A percentile compares a stretch with the other conserved stretches of the same genome.
phyloP scores from a whole-genome alignment of 192 early-diverging fungal genomes.

The Podila minutissima region DNA sequence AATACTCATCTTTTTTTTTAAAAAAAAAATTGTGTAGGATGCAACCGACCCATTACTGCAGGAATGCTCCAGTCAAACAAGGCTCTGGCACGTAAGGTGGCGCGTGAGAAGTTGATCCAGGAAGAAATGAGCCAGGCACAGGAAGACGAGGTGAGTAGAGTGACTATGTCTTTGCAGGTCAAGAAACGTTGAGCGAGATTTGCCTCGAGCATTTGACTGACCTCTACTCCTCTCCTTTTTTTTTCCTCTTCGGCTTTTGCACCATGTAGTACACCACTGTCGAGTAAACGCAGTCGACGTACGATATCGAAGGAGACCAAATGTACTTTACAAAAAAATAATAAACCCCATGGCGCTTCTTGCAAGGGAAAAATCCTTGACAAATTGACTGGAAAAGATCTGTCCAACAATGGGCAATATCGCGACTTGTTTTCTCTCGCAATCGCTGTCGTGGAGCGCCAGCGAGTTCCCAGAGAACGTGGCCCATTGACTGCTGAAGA shows the following conservation, averaged over 20 bases:
- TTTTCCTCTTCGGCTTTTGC: background rate
- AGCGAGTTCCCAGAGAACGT: too few species aligned
- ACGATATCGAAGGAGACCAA: background rate
- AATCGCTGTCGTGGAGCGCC: too few species aligned
- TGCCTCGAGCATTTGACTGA: background rate
- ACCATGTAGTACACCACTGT: slow-evolving; percentile 32
- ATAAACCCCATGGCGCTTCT: background rate
- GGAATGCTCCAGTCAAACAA: slow-evolving; percentile 53
- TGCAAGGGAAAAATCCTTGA: too few species aligned
- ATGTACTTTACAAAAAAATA: background rate
- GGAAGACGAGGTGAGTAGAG: slow-evolving; percentile 26
- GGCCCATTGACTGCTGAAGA: too few species aligned
- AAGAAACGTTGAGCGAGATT: background rate
- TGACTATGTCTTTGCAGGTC: background rate
- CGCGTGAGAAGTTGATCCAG: slow-evolving; percentile 45
- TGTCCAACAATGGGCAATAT: too few species aligned
- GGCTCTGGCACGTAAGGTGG: slow-evolving; percentile 59
- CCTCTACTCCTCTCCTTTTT: too few species aligned
- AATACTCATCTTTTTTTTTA: background rate
- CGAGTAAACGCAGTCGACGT: background rate
- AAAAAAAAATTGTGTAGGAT: slow-evolving; percentile 28
- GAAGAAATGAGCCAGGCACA: slow-evolving; percentile 20
- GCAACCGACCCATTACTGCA: slow-evolving; percentile 34
- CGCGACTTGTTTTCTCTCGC: too few species aligned
- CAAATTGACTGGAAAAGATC: too few species aligned